Base-by-base conservation (phyloP, 768 basidiomycete genomes). In the Amanita pallidorosea region DNA sequence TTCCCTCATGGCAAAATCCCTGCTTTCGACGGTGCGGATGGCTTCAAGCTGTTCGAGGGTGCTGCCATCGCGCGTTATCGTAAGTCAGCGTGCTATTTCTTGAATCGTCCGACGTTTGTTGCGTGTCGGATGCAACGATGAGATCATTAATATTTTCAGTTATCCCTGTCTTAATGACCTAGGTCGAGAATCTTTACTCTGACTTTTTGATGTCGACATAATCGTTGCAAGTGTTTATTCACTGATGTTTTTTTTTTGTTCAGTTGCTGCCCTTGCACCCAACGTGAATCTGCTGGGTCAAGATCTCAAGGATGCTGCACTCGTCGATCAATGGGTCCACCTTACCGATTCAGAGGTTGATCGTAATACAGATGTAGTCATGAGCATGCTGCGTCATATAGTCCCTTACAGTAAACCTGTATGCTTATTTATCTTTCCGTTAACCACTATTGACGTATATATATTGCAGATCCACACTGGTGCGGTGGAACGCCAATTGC, bases 1-100 rank as follows among this genome's bases (percentile, higher is more conserved):
- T 93, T 89, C 67, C 80, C 85, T 45, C 75, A 74, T 52, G 85
- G 87, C 51, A 90, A 91, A 73, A 79, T 95, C 58, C 95, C 96
- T 23, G 83, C 85, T 34, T 76, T 85, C 48, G 89, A 92, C 65
- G 72, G 76, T 41, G 66, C 71, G 12, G 80, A 91, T 65, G 91
- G 91, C 50, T 79, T 90, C 74, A 76, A 72, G 61, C 70, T 96
- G 53, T 79, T 80, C 58, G 95, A 95, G 73, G 74, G 78, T 50
- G 63, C 69, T 49, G 80, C 91, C 44, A 91, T 98, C 66, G 86
- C 90, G 42, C 83, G 81, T 52, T 93, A 95, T 70, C 59, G 95
- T 97, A 69, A 80, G 92, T 84, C 49, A 57, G 6, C n/a, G 12
- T 15, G 25, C 45, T 46, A 53, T 60, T 66, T 64, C 53, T 35